These are phyloP conservation scores for Podila verticillata DNA, from an alignment of 192 early-diverging fungal species.

Conservation along the genomic window DNA sequence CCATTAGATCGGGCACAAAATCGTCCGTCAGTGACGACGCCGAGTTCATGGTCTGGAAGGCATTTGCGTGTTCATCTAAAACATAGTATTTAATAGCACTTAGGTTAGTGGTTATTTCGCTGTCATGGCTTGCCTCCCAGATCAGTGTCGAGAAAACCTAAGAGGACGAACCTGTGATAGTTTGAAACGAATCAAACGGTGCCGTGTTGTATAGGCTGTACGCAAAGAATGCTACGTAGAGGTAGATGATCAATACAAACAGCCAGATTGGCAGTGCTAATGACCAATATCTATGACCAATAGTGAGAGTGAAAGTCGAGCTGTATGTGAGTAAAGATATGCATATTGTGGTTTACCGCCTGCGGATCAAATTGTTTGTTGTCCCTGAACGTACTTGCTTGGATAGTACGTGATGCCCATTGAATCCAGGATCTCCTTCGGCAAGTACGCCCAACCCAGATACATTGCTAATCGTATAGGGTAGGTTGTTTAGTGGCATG, in stretches of 20 bases:
- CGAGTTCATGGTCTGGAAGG: conserved; percentile 51
- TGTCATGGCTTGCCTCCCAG: background rate
- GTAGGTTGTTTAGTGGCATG: background rate
- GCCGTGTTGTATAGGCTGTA: conserved; percentile 83
- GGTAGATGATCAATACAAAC: conserved; percentile 77
- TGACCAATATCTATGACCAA: conserved; percentile 74
- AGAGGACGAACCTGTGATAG: conserved; percentile 72
- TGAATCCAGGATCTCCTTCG: conserved; percentile 74
- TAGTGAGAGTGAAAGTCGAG: background rate
- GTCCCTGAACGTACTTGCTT: conserved; percentile 59
- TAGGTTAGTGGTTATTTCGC: background rate
- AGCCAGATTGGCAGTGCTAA: conserved; percentile 83
- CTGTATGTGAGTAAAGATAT: background rate
- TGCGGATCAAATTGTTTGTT: background rate
- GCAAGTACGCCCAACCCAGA: conserved; percentile 85
- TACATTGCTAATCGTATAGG: conserved; percentile 63
- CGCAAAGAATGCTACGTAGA: conserved; percentile 77
- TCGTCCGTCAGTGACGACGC: conserved; percentile 57
- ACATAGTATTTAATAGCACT: background rate
- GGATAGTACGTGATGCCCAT: conserved; percentile 89
- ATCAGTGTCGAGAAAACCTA: background rate
- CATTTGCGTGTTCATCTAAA: conserved; percentile 66
- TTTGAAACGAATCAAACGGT: conserved; percentile 74
- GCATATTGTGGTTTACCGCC: too few species aligned
- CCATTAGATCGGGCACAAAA: conserved; percentile 69